Base-by-base conservation (phyloP, 805 yeast species). In the Yarrowia divulgata region DNA sequence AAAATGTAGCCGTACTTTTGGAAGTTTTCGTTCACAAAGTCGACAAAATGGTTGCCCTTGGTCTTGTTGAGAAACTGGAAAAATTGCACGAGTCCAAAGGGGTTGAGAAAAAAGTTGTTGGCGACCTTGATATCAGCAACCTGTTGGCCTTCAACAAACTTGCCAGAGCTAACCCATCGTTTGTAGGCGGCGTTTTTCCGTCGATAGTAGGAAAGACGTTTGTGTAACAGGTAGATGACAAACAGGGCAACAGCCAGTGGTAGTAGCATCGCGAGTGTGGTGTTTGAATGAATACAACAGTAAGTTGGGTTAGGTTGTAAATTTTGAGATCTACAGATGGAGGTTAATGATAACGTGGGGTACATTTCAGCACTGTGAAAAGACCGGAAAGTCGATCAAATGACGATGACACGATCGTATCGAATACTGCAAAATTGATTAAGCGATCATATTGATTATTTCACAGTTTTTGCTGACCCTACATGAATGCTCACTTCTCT, bases 31-130 rank as follows among this genome's bases (percentile, higher is more conserved):
- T 40, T 54, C 19, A 45, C 43, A n/a, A 35, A 46, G 13, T 32
- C 60, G 13, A 52, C 68, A 32, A 45, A 64, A 32, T 18, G 18
- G 14, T 8, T 8, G 13, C 48, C 48, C 50, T 40, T 46, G 23
- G 57, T 13, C 6, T 40, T 10, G 1, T 29, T 14, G 37, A 63
- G 46, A 29, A 63, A 48, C 29, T 23, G 12, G 18, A 37, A 14
- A 13, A 48, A 39, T 3, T 29, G 57, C 8, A 29, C 35, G 7
- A 60, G 13, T 1, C 66, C 66, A 43, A 60, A 60, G 9, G 52
- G 52, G 50, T 57, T 57, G 18, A 13, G 8, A 16, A 40, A 23
- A 3, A 57, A 18, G n/a, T 32, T 57, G 29, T n/a, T n/a, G 3
- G 29, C 7, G 7, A 43, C 37, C 1, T 29, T 3, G 8, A 45